phyloP scores from a whole-genome alignment of 2,329 filamentous ascomycete species.

The Colletotrichum navitas region DNA sequence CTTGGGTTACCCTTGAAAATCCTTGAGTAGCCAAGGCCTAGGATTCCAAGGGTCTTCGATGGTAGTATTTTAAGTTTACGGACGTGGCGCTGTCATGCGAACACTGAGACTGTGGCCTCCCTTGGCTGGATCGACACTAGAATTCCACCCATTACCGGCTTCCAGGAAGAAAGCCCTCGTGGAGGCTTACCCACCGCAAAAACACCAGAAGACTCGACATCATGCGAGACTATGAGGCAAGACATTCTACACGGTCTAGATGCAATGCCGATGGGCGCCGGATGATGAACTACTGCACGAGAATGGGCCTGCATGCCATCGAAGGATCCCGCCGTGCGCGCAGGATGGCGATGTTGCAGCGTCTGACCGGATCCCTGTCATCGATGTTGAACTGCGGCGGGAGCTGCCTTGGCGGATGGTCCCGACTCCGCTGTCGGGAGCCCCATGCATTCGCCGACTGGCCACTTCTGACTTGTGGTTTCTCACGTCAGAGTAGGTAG shows the following conservation, averaged over 20 bases:
- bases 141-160: not conserved
- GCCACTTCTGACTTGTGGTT: not conserved
- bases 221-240: not conserved
- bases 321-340: not conserved
- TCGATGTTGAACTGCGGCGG: not conserved
- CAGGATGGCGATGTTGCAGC: not conserved
- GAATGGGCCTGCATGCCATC: not conserved
- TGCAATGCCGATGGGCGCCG: not conserved
- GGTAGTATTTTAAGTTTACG: not conserved
- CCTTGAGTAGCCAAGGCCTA: not conserved
- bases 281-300: not conserved
- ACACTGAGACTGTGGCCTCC: not conserved
- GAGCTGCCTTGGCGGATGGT: conserved; percentile 17
- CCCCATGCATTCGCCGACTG: not conserved
- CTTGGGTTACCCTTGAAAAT: not conserved
- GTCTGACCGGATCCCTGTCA: not conserved
- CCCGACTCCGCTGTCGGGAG: conserved; percentile 4
- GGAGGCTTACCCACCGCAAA: not conserved
- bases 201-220: not conserved
- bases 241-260: not conserved
- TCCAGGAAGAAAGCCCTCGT: not conserved
- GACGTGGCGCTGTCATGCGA: conserved; percentile 10
- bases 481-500: not conserved
- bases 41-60: not conserved
- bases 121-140: not conserved